A percentile compares a stretch with the other conserved stretches of the same genome.
These are phyloP conservation scores for Sequoia sempervirens DNA, from an alignment of 75 land plant genomes.

Conservation along the genomic window DNA sequence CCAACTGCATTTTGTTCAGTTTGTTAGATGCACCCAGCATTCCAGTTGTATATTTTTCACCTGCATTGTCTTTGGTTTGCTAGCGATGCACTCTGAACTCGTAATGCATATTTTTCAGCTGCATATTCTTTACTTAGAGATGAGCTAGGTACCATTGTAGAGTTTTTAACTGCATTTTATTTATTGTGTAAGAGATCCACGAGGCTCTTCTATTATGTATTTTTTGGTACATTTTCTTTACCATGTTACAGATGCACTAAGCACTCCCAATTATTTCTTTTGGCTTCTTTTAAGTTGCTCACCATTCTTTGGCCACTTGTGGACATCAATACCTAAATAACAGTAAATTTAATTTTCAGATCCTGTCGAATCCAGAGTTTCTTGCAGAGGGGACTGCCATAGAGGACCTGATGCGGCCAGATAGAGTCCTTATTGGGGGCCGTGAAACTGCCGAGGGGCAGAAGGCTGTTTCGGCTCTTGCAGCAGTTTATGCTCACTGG, in stretches of 20 bases:
- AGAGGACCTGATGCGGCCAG: slow-evolving; percentile 62
- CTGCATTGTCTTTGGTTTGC: not conserved
- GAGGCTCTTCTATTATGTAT: not conserved
- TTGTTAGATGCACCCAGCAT: not conserved
- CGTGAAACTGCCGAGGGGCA: slow-evolving; percentile 78
- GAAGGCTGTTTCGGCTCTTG: slow-evolving; percentile 60
- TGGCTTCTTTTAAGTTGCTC: not conserved
- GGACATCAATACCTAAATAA: not conserved
- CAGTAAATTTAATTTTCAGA: slow-evolving; percentile 23
- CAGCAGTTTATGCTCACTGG: slow-evolving; percentile 83
- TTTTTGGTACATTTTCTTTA: not conserved
- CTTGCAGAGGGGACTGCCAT: slow-evolving; percentile 92
- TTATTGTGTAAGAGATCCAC: not conserved
- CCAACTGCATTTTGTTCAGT: too few relatives aligned
- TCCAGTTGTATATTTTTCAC: not conserved
- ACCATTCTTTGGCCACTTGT: not conserved
- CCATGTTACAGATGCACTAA: not conserved
- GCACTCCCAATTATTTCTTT: not conserved
- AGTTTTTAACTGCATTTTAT: not conserved
- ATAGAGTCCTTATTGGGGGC: slow-evolving; percentile 82
- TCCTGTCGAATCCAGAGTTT: slow-evolving; percentile 86
- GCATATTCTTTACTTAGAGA: not conserved
- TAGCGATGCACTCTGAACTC: not conserved
- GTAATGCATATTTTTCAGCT: not conserved
- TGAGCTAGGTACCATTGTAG: not conserved